These are phyloP conservation scores for cucumber (Cucumis sativus) DNA, from an alignment of 306 rosid species.

Conservation along the genomic window DNA sequence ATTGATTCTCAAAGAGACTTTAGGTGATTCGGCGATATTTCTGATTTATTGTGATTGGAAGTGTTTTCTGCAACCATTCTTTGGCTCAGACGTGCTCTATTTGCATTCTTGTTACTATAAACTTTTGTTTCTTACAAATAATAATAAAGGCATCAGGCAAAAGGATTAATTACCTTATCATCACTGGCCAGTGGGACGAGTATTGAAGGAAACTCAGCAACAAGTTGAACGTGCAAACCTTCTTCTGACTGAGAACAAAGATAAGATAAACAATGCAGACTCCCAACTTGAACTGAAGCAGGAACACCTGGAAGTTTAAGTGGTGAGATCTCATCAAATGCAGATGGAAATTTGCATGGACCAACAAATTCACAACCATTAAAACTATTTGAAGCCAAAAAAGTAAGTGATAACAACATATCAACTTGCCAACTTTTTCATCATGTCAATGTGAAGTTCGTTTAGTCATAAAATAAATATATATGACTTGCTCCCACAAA, in stretches of 20 bases:
- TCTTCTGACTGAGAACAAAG: constrained; percentile 52
- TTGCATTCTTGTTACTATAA: neutral
- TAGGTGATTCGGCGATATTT: neutral
- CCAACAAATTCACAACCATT: neutral
- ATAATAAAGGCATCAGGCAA: neutral
- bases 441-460: no score
- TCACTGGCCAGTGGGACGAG: constrained; percentile 66
- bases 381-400: neutral
- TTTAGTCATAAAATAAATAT: no score
- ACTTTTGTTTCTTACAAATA: neutral
- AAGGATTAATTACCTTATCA: constrained; percentile 34
- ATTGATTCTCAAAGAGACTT: neutral
- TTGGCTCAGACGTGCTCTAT: neutral
- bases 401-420: neutral
- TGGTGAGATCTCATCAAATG: neutral
- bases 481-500: neutral
- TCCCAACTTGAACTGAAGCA: constrained; percentile 65
- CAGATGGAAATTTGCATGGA: constrained; percentile 1
- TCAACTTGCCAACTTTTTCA: neutral
- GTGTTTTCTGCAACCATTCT: neutral
- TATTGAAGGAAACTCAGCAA: constrained; percentile 65
- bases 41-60: neutral
- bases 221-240: constrained; percentile 40
- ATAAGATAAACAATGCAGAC: constrained; percentile 59
- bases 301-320: constrained; percentile 51